A percentile compares a stretch with the other conserved stretches of the same genome.
These are phyloP conservation scores for Penicillium glabrum DNA, from an alignment of 2,329 filamentous ascomycete species.

Conservation along the genomic window DNA sequence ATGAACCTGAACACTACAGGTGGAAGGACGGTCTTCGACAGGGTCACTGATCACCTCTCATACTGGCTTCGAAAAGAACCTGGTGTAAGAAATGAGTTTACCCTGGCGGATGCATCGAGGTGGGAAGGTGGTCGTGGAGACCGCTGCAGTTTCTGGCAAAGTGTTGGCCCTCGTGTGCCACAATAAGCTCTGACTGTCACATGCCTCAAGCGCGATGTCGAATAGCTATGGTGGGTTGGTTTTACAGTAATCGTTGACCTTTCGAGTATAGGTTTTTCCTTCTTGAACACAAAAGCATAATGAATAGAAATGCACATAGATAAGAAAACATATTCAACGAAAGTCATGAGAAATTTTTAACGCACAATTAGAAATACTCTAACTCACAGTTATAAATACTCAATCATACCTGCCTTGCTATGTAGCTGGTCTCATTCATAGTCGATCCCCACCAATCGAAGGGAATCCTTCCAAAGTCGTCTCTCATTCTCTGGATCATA, in stretches of 20 bases:
- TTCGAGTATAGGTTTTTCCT: background rate
- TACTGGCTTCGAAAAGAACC: constrained; percentile 27
- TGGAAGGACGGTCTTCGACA: constrained; percentile 24
- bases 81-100: constrained; percentile 42
- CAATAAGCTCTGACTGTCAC: background rate
- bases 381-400: background rate
- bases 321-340: background rate
- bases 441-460: background rate
- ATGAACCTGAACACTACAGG: constrained; percentile 52
- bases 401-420: background rate
- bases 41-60: constrained; percentile 23
- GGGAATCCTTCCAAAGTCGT: constrained; percentile 5
- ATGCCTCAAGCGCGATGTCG: background rate
- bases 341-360: background rate
- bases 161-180: constrained; percentile 7
- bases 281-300: background rate
- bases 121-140: constrained; percentile 52
- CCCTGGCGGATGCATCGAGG: constrained; percentile 42
- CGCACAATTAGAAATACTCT: background rate
- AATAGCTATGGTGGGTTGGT: background rate
- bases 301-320: background rate
- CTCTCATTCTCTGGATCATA: constrained; percentile 1
- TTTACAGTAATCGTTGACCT: background rate
- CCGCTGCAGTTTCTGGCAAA: constrained; percentile 49
- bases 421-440: background rate